Conservation (phyloP, 768 basidiomycete genomes). For the Suillus subluteus region DNA sequence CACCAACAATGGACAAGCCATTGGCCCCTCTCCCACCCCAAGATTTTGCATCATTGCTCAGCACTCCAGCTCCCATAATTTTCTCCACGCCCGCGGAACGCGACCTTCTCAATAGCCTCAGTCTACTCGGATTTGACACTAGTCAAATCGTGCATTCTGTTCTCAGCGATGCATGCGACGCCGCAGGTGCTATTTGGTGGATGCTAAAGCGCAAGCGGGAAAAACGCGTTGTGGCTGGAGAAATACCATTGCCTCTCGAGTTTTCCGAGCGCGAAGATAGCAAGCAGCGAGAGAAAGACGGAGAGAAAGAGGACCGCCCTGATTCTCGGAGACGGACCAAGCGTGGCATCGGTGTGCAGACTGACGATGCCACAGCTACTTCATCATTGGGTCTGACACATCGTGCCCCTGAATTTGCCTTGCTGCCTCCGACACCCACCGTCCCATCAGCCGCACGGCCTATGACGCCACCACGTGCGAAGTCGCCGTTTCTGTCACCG, state of each 20-base stretch:
- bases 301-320: constrained; percentile 24
- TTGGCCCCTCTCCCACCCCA: constrained; percentile 42
- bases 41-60: constrained; percentile 68
- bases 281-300: constrained; percentile 34
- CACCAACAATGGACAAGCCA: constrained; percentile 52
- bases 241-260: background rate
- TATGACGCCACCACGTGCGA: constrained; percentile 53
- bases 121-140: constrained; percentile 84
- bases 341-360: constrained; percentile 46
- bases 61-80: constrained; percentile 72
- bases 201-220: constrained; percentile 84
- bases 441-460: constrained; percentile 41
- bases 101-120: constrained; percentile 74
- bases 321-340: constrained; percentile 31
- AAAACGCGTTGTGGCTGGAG: constrained; percentile 53
- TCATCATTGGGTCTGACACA: constrained; percentile 36
- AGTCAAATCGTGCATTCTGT: constrained; percentile 97
- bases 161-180: constrained; percentile 88
- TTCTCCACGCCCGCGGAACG: constrained; percentile 87
- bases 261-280: constrained; percentile 10
- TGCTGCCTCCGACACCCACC: constrained; percentile 82
- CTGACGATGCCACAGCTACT: constrained; percentile 38
- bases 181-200: constrained; percentile 94
- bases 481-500: constrained; percentile 60
- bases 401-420: constrained; percentile 63